Evolutionary conservation across 148 eudicot genomes (phyloP), one percentile per base, ranked within the genome.

Genomic region (Suaeda aralocaspica): DNA sequence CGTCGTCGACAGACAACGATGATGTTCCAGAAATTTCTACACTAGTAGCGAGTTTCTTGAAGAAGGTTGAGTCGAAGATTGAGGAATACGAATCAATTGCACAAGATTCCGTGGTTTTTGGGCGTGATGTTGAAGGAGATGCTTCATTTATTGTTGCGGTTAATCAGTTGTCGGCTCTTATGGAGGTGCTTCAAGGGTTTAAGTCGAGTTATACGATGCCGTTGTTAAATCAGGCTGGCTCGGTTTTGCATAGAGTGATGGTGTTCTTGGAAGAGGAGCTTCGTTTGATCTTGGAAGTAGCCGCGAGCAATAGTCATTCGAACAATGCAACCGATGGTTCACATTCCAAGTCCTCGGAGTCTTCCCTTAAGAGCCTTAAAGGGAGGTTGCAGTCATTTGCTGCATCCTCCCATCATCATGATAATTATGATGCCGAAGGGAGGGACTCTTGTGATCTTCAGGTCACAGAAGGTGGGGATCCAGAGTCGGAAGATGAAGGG

Each of bases 241-340:
- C 75, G 25, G 83, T 84, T 26, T 71, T 89, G 39, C 92, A 91
- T n/a, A 80, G 78, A 5, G 92, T 84, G 1, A 91, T 91, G 92
- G 33, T 73, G 68, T 78, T 84, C 16, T 31, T 89, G 60, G 97
- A 92, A 72, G 89, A 87, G 8, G 95, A 87, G 75, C 77, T 92
- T 4, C 84, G 89, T 0, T 52, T 68, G 4, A 39, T 92, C 36
- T 61, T 92, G 24, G 90, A 82, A 52, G 83, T 83, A 77, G 44
- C 79, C 16, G 18, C 48, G 19, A 45, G 33, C 70, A 14, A 67
- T 36, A 3, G 41, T 36, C 8, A 57, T 55, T 19, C 39, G 21
- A 39, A 39, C 26, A 16, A 26, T 33, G 57, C 52, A 12, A 74
- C 21, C 28, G 42, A 36, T 9, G 4, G 16, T 3, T 36, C 4